Evolutionary conservation across 1,284 basidiomycete species (phyloP), one percentile per base, ranked within the genome.

Genomic region (Marasmius fiardii): DNA sequence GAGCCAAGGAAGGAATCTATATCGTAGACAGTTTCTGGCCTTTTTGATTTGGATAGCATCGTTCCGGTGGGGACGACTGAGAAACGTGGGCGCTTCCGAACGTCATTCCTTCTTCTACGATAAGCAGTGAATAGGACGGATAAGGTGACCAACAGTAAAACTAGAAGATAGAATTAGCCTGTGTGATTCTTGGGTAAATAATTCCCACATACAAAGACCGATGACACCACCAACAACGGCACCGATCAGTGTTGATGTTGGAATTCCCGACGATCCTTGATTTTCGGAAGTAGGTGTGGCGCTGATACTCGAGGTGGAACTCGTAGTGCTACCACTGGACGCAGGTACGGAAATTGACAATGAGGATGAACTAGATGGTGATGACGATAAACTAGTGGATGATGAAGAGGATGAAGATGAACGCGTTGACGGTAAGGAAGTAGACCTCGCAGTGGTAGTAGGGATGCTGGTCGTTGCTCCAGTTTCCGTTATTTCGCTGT

Each of bases 71-170:
- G 28, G 4, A 60, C 64, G 34, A 62, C 57, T 26, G 63, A 61
- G 37, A 55, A 59, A 11, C 61, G 55, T 3, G 65, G 65, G 16
- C 61, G 62, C 33, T 61, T 64, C 33, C 53, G 54, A 24, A 58
- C 52, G 18, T 56, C 60, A 44, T 62, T 56, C 45, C 63, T 60
- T 43, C 58, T 58, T 47, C 61, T 63, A 21, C 61, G 58, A 34
- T 52, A 61, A 31, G 60, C 60, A 8, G 63, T 60, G 35, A 64
- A 54, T 41, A 66, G 55, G 23, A 65, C 37, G 33, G 56, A 66
- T 43, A 61, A 26, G 2, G 58, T 33, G 12, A 43, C 34, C 23
- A 55, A 35, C 2, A 54, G 24, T 16, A 53, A 37, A 28, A 55
- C 48, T 37, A 24, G 39, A 18, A 12, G 34, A 31, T 31, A 10